phyloP scores from a whole-genome alignment of 2,329 filamentous ascomycete genomes.

The Fusarium bulbicola region DNA sequence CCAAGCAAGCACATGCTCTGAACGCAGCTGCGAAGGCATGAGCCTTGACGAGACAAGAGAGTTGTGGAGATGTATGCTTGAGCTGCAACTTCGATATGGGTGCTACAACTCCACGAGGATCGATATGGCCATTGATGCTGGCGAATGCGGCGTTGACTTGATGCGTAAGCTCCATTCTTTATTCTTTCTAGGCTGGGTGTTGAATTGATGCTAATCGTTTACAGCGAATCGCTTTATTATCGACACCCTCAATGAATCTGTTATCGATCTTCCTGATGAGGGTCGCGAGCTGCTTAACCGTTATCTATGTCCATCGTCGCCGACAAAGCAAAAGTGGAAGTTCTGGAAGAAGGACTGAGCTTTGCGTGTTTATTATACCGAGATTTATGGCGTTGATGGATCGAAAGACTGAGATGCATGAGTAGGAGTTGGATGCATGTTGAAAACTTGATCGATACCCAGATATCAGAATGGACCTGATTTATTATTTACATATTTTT shows the following conservation, averaged over 20 bases:
- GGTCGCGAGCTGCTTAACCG: conserved; percentile 49
- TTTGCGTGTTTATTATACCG: neutral
- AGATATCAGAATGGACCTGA: conserved; percentile 30
- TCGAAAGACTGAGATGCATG: neutral
- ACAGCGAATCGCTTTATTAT: conserved; percentile 53
- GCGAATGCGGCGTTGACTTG: conserved; percentile 50
- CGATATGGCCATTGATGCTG: conserved; percentile 55
- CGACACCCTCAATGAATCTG: conserved; percentile 51
- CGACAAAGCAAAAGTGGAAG: conserved; percentile 39
- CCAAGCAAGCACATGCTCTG: conserved; percentile 43
- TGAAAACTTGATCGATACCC: conserved; percentile 25
- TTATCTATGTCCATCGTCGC: conserved; percentile 34
- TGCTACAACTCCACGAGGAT: conserved; percentile 62
- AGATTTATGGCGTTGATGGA: conserved; percentile 1
- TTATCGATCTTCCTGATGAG: conserved; percentile 49
- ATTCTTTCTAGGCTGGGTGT: too few relatives aligned
- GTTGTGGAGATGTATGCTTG: conserved; percentile 60
- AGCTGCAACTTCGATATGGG: conserved; percentile 56
- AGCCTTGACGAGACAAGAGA: conserved; percentile 51
- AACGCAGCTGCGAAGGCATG: conserved; percentile 47
- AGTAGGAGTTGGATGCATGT: conserved; percentile 9
- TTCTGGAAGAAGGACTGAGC: conserved; percentile 44
- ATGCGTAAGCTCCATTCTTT: conserved; percentile 53
- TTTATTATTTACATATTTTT: neutral
- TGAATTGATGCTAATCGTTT: neutral